phyloP scores from a whole-genome alignment of 257 asterid species.

The Capsicum baccatum region DNA sequence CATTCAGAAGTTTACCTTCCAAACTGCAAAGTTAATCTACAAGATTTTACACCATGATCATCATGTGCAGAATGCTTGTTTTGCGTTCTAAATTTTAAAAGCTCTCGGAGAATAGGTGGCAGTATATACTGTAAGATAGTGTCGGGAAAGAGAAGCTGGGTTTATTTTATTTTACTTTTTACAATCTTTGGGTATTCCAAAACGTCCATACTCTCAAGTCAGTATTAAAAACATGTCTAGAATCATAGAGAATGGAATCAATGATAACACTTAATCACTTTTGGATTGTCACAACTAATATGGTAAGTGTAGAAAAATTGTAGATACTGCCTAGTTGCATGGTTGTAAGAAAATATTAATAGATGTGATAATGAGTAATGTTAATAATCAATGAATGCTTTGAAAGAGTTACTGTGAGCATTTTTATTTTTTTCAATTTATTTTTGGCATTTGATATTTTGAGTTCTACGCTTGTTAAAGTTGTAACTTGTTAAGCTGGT shows the following conservation, averaged over 20 bases:
- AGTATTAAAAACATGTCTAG: too few relatives aligned
- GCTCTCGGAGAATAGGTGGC: background rate
- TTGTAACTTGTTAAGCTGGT: too few relatives aligned
- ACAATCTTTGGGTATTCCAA: conserved; percentile 1
- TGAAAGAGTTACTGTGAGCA: background rate
- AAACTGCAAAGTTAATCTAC: background rate
- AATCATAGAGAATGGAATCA: background rate
- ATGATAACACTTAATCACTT: background rate
- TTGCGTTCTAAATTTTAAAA: background rate
- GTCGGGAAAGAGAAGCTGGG: background rate
- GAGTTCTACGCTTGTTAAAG: background rate
- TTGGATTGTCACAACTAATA: background rate
- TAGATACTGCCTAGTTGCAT: background rate
- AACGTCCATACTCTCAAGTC: background rate
- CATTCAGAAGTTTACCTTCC: background rate
- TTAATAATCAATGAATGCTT: background rate
- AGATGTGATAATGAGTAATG: background rate
- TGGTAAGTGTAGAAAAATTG: background rate
- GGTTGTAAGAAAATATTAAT: background rate
- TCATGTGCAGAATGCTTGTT: background rate
- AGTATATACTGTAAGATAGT: background rate
- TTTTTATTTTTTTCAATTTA: background rate
- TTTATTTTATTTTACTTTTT: background rate
- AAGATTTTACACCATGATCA: background rate
- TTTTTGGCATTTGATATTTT: background rate